phyloP scores from a whole-genome alignment of 148 eudicot species.

The Selenicereus undatus region DNA sequence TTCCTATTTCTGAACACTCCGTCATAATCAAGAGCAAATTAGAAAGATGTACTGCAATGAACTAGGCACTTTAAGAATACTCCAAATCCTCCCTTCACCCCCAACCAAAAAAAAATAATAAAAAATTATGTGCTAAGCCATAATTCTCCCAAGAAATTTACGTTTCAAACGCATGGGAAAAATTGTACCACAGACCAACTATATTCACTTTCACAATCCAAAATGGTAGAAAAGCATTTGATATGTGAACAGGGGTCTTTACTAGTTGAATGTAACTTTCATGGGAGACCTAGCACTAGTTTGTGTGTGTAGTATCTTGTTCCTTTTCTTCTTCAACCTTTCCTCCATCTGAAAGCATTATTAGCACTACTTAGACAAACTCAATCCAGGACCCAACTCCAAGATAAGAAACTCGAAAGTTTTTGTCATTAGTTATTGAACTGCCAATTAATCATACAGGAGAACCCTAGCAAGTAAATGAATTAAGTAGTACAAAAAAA shows the following conservation, averaged over 20 bases:
- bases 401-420: neutral
- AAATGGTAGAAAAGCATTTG: neutral
- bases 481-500: neutral
- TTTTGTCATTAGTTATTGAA: neutral
- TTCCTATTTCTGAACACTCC: slow-evolving; percentile 29
- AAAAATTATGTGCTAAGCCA: neutral
- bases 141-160: neutral
- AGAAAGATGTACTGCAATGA: neutral
- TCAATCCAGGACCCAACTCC: neutral
- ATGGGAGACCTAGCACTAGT: slow-evolving; percentile 78
- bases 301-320: slow-evolving; percentile 72
- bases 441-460: slow-evolving; percentile 1
- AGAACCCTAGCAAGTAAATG: neutral
- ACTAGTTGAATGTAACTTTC: slow-evolving; percentile 65
- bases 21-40: slow-evolving; percentile 5
- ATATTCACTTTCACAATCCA: neutral
- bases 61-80: slow-evolving; percentile 23
- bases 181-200: neutral
- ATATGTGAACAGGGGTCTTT: neutral
- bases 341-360: slow-evolving; percentile 66
- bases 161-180: neutral
- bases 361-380: neutral
- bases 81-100: slow-evolving; percentile 43
- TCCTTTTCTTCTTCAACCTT: slow-evolving; percentile 78
- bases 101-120: neutral